Conservation (phyloP, 495 filamentous ascomycete genomes). For the Penicillium atrosanguineum region DNA sequence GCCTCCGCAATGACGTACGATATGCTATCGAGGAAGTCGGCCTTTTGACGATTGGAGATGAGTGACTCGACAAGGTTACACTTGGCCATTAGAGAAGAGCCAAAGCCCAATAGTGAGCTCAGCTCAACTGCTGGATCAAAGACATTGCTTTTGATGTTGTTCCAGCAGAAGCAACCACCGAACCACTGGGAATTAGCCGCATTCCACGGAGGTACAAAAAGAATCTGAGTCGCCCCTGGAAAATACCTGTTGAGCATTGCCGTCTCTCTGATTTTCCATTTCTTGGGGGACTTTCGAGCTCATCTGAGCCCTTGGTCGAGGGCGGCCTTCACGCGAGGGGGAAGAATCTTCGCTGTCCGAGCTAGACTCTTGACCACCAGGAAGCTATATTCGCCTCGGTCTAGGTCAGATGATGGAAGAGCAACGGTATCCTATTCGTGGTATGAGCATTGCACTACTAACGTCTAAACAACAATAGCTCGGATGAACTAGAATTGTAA, state of each 20-base stretch:
- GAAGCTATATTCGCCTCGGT: conserved; percentile 29
- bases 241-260: conserved; percentile 44
- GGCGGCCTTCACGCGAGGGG: conserved; percentile 22
- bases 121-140: conserved; percentile 42
- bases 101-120: conserved; percentile 59
- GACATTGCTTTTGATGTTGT: conserved; percentile 38
- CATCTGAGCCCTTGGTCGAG: conserved; percentile 7
- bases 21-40: conserved; percentile 74
- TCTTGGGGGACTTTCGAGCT: conserved; percentile 34
- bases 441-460: background rate
- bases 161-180: conserved; percentile 66
- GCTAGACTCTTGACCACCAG: conserved; percentile 34
- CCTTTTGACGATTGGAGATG: conserved; percentile 61
- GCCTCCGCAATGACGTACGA: conserved; percentile 27
- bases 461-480: background rate
- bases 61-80: conserved; percentile 59
- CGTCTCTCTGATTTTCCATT: conserved; percentile 39
- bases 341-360: conserved; percentile 36
- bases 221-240: conserved; percentile 41
- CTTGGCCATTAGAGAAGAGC: conserved; percentile 66
- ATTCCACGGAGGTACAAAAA: conserved; percentile 66
- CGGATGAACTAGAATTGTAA: background rate
- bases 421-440: conserved; percentile 24
- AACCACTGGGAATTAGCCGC: conserved; percentile 66
- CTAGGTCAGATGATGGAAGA: conserved; percentile 33